phyloP scores from a whole-genome alignment of 2,329 filamentous ascomycete species.

The Fusarium nanum region DNA sequence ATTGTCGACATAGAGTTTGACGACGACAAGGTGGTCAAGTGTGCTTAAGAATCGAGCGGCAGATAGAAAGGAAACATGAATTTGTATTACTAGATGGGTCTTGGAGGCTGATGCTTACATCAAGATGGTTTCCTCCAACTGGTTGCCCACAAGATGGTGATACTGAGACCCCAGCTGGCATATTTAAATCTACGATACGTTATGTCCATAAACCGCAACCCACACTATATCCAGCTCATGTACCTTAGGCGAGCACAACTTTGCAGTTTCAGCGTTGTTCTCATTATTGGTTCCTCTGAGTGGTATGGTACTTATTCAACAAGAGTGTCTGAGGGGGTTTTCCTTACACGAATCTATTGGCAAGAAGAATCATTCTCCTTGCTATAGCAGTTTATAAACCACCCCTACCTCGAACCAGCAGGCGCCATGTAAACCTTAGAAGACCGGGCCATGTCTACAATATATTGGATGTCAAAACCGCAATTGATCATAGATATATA shows the following conservation, averaged over 20 bases:
- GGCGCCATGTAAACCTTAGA: neutral
- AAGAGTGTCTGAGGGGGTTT: neutral
- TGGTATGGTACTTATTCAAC: neutral
- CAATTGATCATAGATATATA: neutral
- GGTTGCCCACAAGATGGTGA: neutral
- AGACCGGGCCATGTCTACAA: neutral
- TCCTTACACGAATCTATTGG: neutral
- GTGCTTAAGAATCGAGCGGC: constrained; percentile 58
- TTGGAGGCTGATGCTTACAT: constrained; percentile 42
- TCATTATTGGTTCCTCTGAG: neutral
- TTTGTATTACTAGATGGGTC: constrained; percentile 54
- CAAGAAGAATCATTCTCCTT: neutral
- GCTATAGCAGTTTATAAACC: neutral
- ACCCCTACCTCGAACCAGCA: neutral
- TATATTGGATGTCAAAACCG: neutral
- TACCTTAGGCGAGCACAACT: neutral
- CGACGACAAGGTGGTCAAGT: constrained; percentile 78
- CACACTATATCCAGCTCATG: neutral
- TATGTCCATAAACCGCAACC: neutral
- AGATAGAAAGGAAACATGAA: constrained; percentile 42
- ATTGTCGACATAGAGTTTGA: constrained; percentile 87
- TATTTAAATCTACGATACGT: neutral
- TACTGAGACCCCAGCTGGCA: neutral
- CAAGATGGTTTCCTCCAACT: constrained; percentile 41
- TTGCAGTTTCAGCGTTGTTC: neutral